These are phyloP conservation scores for Teunomyces pallodes DNA, from an alignment of 805 yeast genomes.

Conservation along the genomic window DNA sequence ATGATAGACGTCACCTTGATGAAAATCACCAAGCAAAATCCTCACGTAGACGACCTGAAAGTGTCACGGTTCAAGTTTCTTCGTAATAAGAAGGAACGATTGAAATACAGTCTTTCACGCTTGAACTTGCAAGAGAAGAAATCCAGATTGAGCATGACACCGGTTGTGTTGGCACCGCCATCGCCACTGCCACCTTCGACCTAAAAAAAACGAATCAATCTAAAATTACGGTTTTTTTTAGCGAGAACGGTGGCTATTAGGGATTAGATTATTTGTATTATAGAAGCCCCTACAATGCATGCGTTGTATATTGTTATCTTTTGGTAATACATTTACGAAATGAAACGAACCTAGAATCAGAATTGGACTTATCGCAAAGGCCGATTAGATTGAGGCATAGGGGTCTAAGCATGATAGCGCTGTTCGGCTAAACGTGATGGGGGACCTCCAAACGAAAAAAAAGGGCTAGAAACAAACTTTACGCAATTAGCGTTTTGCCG, in stretches of 20 bases:
- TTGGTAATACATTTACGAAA: too few species aligned
- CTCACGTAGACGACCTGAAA: constrained; percentile 30
- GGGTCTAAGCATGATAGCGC: too few species aligned
- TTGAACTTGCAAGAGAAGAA: constrained; percentile 15
- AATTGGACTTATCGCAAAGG: too few species aligned
- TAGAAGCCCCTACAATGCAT: too few species aligned
- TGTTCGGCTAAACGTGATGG: too few species aligned
- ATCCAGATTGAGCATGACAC: constrained; percentile 11
- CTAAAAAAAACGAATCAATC: not conserved
- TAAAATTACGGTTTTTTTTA: too few species aligned
- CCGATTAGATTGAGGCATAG: too few species aligned
- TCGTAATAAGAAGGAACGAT: constrained; percentile 43
- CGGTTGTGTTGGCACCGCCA: constrained; percentile 8
- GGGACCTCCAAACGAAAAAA: too few species aligned
- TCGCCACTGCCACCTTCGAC: not conserved
- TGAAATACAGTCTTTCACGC: constrained; percentile 37
- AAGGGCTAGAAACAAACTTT: not conserved
- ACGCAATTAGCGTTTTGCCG: not conserved
- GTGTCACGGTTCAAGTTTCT: constrained; percentile 38
- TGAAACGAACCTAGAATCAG: too few species aligned
- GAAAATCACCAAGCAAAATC: constrained; percentile 13
- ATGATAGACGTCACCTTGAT: constrained; percentile 8
- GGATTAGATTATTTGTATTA: too few species aligned
- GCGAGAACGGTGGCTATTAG: too few species aligned
- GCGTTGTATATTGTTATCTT: too few species aligned